Evolutionary conservation across 805 yeast species (phyloP), one percentile per base, ranked within the genome.

Genomic region (Ogataea ganodermae): DNA sequence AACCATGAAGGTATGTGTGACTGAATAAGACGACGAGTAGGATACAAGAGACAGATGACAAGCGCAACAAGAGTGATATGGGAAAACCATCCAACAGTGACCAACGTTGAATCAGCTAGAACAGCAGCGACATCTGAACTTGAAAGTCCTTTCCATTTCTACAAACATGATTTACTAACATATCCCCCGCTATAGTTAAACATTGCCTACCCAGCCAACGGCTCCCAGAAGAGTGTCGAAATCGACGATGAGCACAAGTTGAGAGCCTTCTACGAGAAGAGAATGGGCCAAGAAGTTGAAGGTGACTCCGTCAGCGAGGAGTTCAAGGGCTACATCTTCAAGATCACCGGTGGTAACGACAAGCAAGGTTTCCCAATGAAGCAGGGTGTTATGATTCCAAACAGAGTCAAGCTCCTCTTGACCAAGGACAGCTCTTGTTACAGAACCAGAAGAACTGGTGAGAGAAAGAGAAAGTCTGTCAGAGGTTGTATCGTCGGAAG

Each of bases 351-450:
- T 74, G 99, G 99, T 86, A 94, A 94, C 87, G 99, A 94, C 83
- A 94, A 94, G 82, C 99, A 94, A 83, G 99, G 99, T 82, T 94
- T 94, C 97, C 98, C 99, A 80, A 94, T 95, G 99, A 94, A 91
- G 80, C 99, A 95, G 81, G 99, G 99, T 86, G 99, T 94, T 62
- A 81, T 94, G 84, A 94, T 89, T 83, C 98, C 99, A 79, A 90
- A 95, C 85, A 95, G 99, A 86, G 98, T 94, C 68, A 90, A 88
- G 76, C 84, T 94, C 69, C 84, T 94, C 73, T 82, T 94, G 73
- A 76, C 96, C 66, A 84, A 89, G 79, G 96, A 92, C 71, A 86
- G 80, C 81, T 89, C 97, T 67, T 92, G 98, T 84, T 94, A 94
- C 96, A 92, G 99, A 84, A 95, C 96, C 77, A 94, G 99, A 84